Base-by-base conservation (phyloP, 2,329 filamentous ascomycete species). In the Claviceps quebecensis region DNA sequence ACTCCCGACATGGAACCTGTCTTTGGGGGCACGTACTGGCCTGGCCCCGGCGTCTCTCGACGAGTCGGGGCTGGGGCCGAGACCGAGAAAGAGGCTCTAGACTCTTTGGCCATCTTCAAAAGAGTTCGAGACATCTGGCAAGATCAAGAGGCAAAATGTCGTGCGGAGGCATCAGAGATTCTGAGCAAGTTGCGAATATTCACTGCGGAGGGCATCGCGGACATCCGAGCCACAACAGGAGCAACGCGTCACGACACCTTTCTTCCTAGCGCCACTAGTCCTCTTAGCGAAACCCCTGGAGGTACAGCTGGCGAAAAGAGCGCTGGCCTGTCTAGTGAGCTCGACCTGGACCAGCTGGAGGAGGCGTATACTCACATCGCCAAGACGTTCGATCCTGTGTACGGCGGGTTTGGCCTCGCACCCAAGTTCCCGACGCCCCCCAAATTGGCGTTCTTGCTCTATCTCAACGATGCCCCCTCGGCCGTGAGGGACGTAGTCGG, bases 1-100 rank as follows among this genome's bases (percentile, higher is more conserved):
- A 98, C 93, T 0, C 89, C 93, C 0, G 84, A 95, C 58, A 76
- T 97, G 26, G 84, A 95, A 62, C 93, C 93, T 0, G 86, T 98
- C 9, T 97, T 96, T 67, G 93, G 93, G 39, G 91, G 91, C 23
- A 96, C 91, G 8, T 97, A 96, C 67, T 97, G 89, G 86, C 88
- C 90, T 4, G 87, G 86, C 0, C 87, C 89, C 0, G 83, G 81
- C 47, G 78, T 81, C 4, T 56, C 63, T 41, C 62, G 64, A n/a
- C 64, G 63, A 23, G 53, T 59, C 3, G 56, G 53, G 9, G 70
- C 72, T 1, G 68, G 68, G 5, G 58, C 56, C 34, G 74, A 74
- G 6, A 58, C 56, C 26, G 74, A 74, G 11, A 71, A 76, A 4
- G 80, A 81, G 45, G 78, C 83, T 4, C 76, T 87, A n/a, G 83